A percentile compares a stretch with the other conserved stretches of the same genome.
Conservation (phyloP, 169 alveolate species). For the Eimeria brunetti region DNA sequence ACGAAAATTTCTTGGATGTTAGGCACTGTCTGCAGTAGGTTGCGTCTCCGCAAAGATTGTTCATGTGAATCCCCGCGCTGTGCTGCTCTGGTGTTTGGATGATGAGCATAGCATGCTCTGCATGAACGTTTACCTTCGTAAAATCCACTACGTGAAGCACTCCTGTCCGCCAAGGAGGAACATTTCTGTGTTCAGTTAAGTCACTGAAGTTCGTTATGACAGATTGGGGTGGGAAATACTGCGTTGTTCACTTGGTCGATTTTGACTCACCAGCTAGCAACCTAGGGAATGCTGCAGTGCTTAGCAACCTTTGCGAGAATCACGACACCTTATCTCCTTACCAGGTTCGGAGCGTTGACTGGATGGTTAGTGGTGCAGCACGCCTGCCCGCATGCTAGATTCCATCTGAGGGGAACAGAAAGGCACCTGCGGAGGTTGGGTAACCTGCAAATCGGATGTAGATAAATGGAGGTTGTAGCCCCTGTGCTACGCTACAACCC, state of each 20-base stretch:
- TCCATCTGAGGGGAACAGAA: not conserved
- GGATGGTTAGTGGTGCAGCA: too few species aligned
- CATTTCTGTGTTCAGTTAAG: not conserved
- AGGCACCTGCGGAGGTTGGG: not conserved
- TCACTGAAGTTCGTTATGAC: not conserved
- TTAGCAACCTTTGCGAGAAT: not conserved
- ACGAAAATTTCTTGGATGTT: not conserved
- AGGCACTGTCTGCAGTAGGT: not conserved
- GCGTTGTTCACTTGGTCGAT: not conserved
- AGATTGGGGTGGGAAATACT: not conserved
- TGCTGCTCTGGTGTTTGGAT: too few species aligned
- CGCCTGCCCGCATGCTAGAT: not conserved
- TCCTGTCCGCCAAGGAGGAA: not conserved
- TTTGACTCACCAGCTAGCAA: not conserved
- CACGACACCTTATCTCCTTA: too few species aligned
- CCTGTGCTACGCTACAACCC: not conserved
- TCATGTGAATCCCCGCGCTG: not conserved
- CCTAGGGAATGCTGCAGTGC: not conserved
- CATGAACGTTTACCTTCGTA: too few species aligned
- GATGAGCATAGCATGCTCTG: not conserved
- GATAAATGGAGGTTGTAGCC: not conserved
- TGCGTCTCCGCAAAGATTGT: not conserved
- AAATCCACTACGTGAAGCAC: not conserved
- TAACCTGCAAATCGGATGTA: not conserved
- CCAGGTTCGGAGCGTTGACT: too few species aligned